phyloP scores from a whole-genome alignment of 164 flowering plant species.

The Nymphaea thermarum region DNA sequence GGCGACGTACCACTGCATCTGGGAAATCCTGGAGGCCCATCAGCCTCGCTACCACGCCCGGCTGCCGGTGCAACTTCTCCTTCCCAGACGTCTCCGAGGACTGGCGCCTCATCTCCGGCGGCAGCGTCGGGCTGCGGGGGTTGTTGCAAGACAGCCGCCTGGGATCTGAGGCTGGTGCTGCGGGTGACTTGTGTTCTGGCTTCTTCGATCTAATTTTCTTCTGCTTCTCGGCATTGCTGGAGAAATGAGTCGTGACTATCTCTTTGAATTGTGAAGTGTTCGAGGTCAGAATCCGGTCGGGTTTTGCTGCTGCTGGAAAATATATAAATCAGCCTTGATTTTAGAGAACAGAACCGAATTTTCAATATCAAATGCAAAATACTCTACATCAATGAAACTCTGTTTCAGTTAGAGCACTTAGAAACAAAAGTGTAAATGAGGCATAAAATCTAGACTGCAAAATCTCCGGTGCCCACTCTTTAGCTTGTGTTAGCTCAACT shows the following conservation, averaged over 20 bases:
- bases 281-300: not conserved
- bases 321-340: no score
- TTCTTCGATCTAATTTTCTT: not conserved
- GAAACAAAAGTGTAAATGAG: no score
- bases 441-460: no score
- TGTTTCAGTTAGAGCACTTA: no score
- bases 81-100: constrained; percentile 9
- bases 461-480: no score
- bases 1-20: not conserved
- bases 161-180: not conserved
- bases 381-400: no score
- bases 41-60: constrained; percentile 27
- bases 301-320: not conserved
- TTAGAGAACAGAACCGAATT: no score
- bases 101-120: constrained; percentile 37
- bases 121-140: constrained; percentile 41
- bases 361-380: no score
- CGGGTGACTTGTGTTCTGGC: not conserved
- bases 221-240: constrained; percentile 20
- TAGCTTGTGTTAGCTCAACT: no score
- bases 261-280: not conserved
- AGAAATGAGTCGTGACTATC: not conserved
- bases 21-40: constrained; percentile 25
- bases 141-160: constrained; percentile 21
- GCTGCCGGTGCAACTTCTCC: constrained; percentile 3